Percentiles rank a stretch among this genome's conserved stretches.
phyloP scores from a whole-genome alignment of 495 filamentous ascomycete species.

The Penicillium robsamsonii region DNA sequence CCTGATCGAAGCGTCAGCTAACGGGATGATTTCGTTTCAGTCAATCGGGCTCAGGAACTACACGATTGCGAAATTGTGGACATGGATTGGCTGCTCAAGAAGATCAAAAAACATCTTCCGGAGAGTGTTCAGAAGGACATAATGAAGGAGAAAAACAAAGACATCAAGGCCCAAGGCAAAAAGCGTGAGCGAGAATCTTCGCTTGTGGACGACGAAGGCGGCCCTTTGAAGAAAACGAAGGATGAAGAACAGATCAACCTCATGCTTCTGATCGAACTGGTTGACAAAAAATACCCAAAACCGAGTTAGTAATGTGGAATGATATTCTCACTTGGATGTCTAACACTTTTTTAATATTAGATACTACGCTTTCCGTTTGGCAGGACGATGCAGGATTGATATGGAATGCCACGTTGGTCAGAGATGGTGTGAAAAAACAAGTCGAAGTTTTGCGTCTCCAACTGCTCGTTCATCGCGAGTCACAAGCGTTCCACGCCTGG shows the following conservation, averaged over 20 bases:
- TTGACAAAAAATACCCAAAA: not conserved
- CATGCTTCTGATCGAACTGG: not conserved
- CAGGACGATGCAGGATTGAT: not conserved
- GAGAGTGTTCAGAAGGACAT: not conserved
- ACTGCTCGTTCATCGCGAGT: slow-evolving; percentile 4
- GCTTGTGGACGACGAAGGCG: not conserved
- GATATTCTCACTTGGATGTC: not conserved
- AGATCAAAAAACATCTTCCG: not conserved
- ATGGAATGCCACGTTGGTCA: slow-evolving; percentile 17
- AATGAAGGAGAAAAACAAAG: not conserved
- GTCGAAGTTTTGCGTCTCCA: slow-evolving; percentile 6
- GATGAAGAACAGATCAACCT: not conserved
- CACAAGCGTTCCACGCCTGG: not conserved
- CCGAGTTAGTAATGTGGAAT: not conserved
- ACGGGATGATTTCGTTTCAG: not conserved
- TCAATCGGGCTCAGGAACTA: not conserved
- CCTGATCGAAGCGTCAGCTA: not conserved
- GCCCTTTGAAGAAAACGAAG: not conserved
- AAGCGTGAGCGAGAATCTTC: slow-evolving; percentile 5
- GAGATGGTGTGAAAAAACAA: not conserved
- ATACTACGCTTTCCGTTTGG: slow-evolving; percentile 6
- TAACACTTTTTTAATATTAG: not conserved
- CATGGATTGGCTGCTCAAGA: slow-evolving; percentile 12
- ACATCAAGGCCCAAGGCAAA: not conserved
- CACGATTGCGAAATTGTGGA: slow-evolving; percentile 9